A percentile compares a stretch with the other conserved stretches of the same genome.
phyloP scores from a whole-genome alignment of 1,139 yeast genomes.

The Taphrina communis region DNA sequence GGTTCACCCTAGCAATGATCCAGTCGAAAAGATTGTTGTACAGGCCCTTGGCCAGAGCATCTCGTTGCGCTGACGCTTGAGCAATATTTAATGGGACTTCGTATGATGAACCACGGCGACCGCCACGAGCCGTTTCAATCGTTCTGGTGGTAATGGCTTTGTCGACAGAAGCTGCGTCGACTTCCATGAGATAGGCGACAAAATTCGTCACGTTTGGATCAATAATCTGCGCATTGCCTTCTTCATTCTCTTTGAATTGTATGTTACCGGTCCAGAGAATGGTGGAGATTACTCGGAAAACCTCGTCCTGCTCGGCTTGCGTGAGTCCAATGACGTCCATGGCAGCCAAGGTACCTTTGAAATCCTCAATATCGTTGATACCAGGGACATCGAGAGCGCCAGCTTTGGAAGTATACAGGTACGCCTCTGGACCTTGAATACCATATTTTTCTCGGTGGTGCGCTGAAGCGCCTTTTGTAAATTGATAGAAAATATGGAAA shows the following conservation, averaged over 20 bases:
- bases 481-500: slow-evolving; percentile 95
- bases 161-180: slow-evolving; percentile 68
- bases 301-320: slow-evolving; percentile 84
- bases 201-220: slow-evolving; percentile 90
- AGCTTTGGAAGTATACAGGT: slow-evolving; percentile 83
- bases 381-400: slow-evolving; percentile 86
- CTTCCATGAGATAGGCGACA: slow-evolving; percentile 88
- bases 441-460: slow-evolving; percentile 83
- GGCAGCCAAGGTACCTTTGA: slow-evolving; percentile 77
- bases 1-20: slow-evolving; percentile 94
- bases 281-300: slow-evolving; percentile 82
- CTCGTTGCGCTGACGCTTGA: slow-evolving; percentile 93
- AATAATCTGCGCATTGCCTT: slow-evolving; percentile 79
- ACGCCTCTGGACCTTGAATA: slow-evolving; percentile 90
- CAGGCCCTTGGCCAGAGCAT: slow-evolving; percentile 92
- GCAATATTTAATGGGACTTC: slow-evolving; percentile 90
- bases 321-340: slow-evolving; percentile 85
- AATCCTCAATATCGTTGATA: slow-evolving; percentile 81
- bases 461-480: slow-evolving; percentile 88
- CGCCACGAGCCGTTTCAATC: slow-evolving; percentile 80
- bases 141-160: slow-evolving; percentile 78
- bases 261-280: slow-evolving; percentile 95
- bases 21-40: slow-evolving; percentile 93
- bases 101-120: slow-evolving; percentile 87
- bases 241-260: slow-evolving; percentile 76